Conservation (phyloP, 2,329 filamentous ascomycete genomes). For the Pezicula rhizophila region DNA sequence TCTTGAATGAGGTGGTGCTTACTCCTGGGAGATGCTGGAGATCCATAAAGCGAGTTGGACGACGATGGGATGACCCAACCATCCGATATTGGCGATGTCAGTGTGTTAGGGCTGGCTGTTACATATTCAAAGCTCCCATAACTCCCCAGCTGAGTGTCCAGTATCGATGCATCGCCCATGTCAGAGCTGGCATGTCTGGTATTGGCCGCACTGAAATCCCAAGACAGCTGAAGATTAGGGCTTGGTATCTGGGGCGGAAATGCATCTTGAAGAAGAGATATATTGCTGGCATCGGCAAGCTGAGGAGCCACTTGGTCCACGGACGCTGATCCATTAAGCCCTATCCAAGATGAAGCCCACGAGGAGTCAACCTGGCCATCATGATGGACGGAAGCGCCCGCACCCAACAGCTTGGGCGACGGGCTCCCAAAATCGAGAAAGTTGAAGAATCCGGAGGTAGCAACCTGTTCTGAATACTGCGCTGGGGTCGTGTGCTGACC, state of each 20-base stretch:
- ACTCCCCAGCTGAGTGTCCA: slow-evolving; percentile 11
- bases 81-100: slow-evolving; percentile 17
- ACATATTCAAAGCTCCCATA: slow-evolving; percentile 20
- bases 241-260: slow-evolving; percentile 10
- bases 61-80: slow-evolving; percentile 15
- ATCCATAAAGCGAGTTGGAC: slow-evolving; percentile 5
- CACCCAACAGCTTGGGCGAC: background rate
- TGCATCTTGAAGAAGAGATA: slow-evolving; percentile 10
- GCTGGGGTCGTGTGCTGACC: background rate
- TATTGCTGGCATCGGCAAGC: slow-evolving; percentile 9
- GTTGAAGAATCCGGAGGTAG: background rate
- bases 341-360: background rate
- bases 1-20: background rate
- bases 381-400: background rate
- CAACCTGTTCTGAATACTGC: background rate
- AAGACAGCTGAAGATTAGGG: slow-evolving; percentile 12
- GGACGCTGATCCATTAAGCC: background rate
- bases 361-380: background rate
- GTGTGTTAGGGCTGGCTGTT: slow-evolving; percentile 13
- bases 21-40: background rate
- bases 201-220: slow-evolving; percentile 9
- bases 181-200: slow-evolving; percentile 8
- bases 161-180: slow-evolving; percentile 13
- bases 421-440: background rate
- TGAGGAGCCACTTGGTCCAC: slow-evolving; percentile 7